phyloP scores from a whole-genome alignment of 768 basidiomycete genomes.

The Russula virescens region DNA sequence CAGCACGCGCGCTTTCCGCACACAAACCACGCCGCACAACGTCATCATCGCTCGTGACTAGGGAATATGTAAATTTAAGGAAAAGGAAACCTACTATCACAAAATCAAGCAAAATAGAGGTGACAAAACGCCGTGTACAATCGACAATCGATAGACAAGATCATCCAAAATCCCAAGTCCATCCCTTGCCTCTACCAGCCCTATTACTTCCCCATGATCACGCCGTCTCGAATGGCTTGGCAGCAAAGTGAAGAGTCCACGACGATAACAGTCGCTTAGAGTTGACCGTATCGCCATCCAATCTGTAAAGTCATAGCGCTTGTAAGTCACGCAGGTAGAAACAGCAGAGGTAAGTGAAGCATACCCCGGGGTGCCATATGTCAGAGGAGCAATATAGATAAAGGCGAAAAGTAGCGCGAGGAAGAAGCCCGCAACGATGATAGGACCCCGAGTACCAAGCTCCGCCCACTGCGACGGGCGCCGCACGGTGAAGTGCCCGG shows the following conservation, averaged over 20 bases:
- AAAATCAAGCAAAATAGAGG: background rate
- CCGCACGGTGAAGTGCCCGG: slow-evolving; percentile 57
- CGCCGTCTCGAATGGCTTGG: slow-evolving; percentile 44
- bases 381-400: slow-evolving; percentile 78
- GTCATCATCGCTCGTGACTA: too few relatives aligned
- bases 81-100: background rate
- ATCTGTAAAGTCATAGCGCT: slow-evolving; percentile 38
- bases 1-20: too few relatives aligned
- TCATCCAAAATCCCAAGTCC: background rate
- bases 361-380: slow-evolving; percentile 95
- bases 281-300: slow-evolving; percentile 83
- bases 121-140: background rate
- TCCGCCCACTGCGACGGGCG: slow-evolving; percentile 52
- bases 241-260: slow-evolving; percentile 94
- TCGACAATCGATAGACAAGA: slow-evolving; percentile 1
- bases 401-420: slow-evolving; percentile 60
- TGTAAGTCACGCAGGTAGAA: slow-evolving; percentile 18
- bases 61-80: too few relatives aligned
- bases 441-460: slow-evolving; percentile 70
- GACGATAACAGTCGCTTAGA: slow-evolving; percentile 73
- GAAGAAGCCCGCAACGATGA: slow-evolving; percentile 52
- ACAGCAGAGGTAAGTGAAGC: slow-evolving; percentile 29
- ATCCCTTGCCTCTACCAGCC: background rate
- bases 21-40: too few relatives aligned
- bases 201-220: slow-evolving; percentile 2